phyloP scores from a whole-genome alignment of 2,329 filamentous ascomycete species.

The Byssochlamys sp. region DNA sequence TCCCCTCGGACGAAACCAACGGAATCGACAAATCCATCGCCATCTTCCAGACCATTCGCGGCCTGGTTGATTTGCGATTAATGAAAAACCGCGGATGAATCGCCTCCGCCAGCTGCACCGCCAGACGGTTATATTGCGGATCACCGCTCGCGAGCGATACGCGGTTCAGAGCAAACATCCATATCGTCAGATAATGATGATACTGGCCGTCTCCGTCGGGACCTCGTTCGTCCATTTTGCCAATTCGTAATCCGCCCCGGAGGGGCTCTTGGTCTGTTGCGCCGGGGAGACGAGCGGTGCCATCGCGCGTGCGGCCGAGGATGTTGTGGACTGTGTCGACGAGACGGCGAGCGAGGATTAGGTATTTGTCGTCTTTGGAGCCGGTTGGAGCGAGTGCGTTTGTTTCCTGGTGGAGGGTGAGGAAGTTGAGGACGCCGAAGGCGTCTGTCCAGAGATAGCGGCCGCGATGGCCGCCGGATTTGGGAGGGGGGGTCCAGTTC shows the following conservation, averaged over 20 bases:
- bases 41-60: constrained; percentile 50
- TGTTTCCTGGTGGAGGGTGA: constrained; percentile 43
- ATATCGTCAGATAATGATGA: constrained; percentile 52
- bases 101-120: constrained; percentile 43
- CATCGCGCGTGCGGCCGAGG: constrained; percentile 46
- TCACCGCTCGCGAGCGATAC: constrained; percentile 41
- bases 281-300: constrained; percentile 36
- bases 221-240: constrained; percentile 43
- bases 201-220: constrained; percentile 51
- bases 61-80: constrained; percentile 20
- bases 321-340: constrained; percentile 44
- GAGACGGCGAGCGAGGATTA: constrained; percentile 42
- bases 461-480: constrained; percentile 47
- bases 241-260: constrained; percentile 49
- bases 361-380: constrained; percentile 29
- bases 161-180: constrained; percentile 54
- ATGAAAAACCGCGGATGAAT: constrained; percentile 47
- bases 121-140: constrained; percentile 41
- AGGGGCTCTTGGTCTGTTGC: constrained; percentile 46
- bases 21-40: constrained; percentile 39
- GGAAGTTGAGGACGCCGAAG: constrained; percentile 50
- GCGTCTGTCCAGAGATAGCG: constrained; percentile 55
- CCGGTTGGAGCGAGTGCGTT: constrained; percentile 5
- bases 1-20: constrained; percentile 44
- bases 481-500: constrained; percentile 42